These are phyloP conservation scores for Monilinia aucupariae DNA, from an alignment of 2,329 filamentous ascomycete genomes.

Conservation along the genomic window DNA sequence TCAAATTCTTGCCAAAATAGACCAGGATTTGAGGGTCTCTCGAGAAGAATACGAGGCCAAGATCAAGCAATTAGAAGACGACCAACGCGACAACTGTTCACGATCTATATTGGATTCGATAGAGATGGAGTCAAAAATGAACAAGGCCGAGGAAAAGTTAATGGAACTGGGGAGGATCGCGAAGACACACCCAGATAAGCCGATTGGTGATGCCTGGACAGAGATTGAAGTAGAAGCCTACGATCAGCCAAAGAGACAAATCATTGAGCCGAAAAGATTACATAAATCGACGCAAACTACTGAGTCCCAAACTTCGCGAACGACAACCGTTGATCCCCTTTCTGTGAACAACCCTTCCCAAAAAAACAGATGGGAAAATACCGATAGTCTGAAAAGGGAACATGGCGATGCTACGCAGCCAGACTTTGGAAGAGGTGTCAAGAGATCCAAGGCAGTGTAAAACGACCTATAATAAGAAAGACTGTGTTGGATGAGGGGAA, in stretches of 20 bases:
- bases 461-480: not conserved
- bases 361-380: not conserved
- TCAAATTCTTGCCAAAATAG: not conserved
- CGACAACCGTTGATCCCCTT: not conserved
- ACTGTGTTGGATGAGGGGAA: not conserved
- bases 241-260: too few species aligned
- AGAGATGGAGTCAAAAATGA: not conserved
- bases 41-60: not conserved
- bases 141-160: not conserved
- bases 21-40: not conserved
- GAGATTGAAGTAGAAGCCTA: not conserved
- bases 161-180: not conserved
- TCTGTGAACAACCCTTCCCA: not conserved
- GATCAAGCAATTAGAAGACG: not conserved
- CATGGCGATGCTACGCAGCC: not conserved
- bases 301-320: not conserved
- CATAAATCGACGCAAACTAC: not conserved
- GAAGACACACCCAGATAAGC: not conserved
- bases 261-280: not conserved
- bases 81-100: not conserved
- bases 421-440: not conserved
- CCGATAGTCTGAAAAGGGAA: not conserved
- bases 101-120: not conserved
- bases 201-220: not conserved
- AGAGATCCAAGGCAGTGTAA: not conserved